These are phyloP conservation scores for Clavariopsis aquatica DNA, from an alignment of 495 filamentous ascomycete species.

Conservation along the genomic window DNA sequence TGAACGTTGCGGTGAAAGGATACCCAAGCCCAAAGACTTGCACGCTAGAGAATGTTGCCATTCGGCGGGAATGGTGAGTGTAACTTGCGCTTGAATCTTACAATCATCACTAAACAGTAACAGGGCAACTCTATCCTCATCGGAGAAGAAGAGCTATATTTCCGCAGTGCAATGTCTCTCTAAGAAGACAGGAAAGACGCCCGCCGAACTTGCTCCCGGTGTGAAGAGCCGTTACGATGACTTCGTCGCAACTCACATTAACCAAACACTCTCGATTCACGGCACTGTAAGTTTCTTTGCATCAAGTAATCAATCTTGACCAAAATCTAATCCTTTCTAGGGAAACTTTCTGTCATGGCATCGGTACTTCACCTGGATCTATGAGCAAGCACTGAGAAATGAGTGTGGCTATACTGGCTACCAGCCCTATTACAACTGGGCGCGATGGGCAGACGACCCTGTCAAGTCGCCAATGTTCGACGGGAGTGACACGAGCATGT, in stretches of 20 bases:
- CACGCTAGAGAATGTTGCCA: constrained; percentile 39
- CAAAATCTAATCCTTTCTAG: constrained; percentile 28
- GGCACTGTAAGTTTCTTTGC: constrained; percentile 50
- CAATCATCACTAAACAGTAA: constrained; percentile 9
- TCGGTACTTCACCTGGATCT: constrained; percentile 63
- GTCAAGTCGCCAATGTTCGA: constrained; percentile 51
- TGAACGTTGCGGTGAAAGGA: constrained; percentile 30
- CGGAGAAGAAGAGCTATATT: constrained; percentile 61
- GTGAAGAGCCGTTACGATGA: constrained; percentile 66
- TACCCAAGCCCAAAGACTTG: constrained; percentile 38
- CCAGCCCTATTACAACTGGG: constrained; percentile 61
- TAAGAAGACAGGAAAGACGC: constrained; percentile 51
- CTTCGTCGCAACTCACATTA: constrained; percentile 68
- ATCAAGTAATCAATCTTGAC: neutral
- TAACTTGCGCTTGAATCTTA: neutral
- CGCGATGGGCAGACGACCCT: constrained; percentile 45
- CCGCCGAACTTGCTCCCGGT: constrained; percentile 49
- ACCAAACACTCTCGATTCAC: constrained; percentile 63
- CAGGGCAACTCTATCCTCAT: constrained; percentile 53
- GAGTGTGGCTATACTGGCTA: constrained; percentile 70
- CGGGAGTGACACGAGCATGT: constrained; percentile 48
- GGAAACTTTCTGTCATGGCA: constrained; percentile 73
- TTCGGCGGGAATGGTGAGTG: constrained; percentile 46
- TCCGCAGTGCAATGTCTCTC: constrained; percentile 66
- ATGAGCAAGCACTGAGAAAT: constrained; percentile 66